phyloP scores from a whole-genome alignment of 768 basidiomycete genomes.

The Amyloporia xantha region DNA sequence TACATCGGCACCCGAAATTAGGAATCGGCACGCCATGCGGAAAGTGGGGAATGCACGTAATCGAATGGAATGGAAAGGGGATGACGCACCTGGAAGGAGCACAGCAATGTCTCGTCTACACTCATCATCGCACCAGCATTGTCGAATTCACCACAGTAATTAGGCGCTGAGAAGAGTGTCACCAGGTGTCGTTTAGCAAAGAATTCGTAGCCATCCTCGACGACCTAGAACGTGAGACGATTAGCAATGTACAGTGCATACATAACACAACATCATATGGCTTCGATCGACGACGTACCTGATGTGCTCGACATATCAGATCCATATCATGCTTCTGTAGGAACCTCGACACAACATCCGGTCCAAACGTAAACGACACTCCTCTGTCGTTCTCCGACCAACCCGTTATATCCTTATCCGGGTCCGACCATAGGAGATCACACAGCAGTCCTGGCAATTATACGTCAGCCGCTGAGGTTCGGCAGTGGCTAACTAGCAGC shows the following conservation, averaged over 20 bases:
- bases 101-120: conserved; percentile 93
- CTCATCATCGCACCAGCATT: conserved; percentile 99
- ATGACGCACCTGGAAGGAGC: conserved; percentile 85
- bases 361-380: conserved; percentile 98
- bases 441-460: conserved; percentile 73
- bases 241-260: neutral
- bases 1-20: conserved; percentile 28
- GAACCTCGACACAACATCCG: conserved; percentile 96
- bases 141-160: conserved; percentile 95
- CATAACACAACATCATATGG: no score
- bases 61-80: neutral
- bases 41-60: conserved; percentile 3
- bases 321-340: conserved; percentile 99
- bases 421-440: conserved; percentile 97
- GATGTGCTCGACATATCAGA: conserved; percentile 96
- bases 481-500: conserved; percentile 21
- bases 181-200: conserved; percentile 97
- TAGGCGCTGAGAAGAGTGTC: conserved; percentile 94
- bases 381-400: conserved; percentile 99
- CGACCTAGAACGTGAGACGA: conserved; percentile 55
- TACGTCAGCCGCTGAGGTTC: conserved; percentile 1
- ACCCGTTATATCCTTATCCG: conserved; percentile 98
- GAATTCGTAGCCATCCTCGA: conserved; percentile 98
- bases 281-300: no score
- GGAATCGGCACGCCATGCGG: neutral